Conservation (phyloP, 2,329 filamentous ascomycete genomes). For the Fusarium sp. region DNA sequence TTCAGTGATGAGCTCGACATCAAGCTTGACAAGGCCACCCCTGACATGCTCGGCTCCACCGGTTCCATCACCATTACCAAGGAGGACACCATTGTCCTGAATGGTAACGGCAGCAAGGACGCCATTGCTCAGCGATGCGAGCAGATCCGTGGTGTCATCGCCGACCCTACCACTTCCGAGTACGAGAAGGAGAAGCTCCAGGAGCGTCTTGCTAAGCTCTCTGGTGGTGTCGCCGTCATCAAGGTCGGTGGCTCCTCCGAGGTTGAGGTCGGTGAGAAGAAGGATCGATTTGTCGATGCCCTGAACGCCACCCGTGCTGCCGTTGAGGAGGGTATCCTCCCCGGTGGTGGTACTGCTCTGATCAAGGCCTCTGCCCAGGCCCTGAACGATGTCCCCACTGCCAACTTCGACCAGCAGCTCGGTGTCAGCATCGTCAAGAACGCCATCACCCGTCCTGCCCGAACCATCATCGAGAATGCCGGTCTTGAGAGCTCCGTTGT, state of each 20-base stretch:
- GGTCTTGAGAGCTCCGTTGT: constrained; percentile 95
- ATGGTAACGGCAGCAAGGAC: constrained; percentile 97
- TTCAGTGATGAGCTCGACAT: constrained; percentile 99
- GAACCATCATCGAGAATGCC: constrained; percentile 97
- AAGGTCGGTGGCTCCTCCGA: constrained; percentile 98
- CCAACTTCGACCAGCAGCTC: constrained; percentile 99
- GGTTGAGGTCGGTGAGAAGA: constrained; percentile 99
- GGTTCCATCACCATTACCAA: constrained; percentile 99
- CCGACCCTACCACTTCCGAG: constrained; percentile 92
- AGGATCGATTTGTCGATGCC: constrained; percentile 98
- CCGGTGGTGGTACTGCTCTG: constrained; percentile 96
- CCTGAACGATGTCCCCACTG: constrained; percentile 82
- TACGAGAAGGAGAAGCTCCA: constrained; percentile 99
- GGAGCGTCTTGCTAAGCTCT: constrained; percentile 99
- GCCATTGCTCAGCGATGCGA: constrained; percentile 94
- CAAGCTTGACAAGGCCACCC: constrained; percentile 98
- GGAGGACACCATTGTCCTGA: constrained; percentile 99
- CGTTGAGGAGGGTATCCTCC: constrained; percentile 98
- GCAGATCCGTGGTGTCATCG: constrained; percentile 98
- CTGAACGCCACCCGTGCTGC: constrained; percentile 97
- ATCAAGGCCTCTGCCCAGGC: constrained; percentile 97
- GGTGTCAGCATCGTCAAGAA: constrained; percentile 98
- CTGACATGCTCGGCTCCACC: constrained; percentile 95
- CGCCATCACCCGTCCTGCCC: constrained; percentile 94
- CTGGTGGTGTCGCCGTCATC: constrained; percentile 98